These are phyloP conservation scores for Emergomyces orientalis DNA, from an alignment of 2,329 filamentous ascomycete genomes.

Conservation along the genomic window DNA sequence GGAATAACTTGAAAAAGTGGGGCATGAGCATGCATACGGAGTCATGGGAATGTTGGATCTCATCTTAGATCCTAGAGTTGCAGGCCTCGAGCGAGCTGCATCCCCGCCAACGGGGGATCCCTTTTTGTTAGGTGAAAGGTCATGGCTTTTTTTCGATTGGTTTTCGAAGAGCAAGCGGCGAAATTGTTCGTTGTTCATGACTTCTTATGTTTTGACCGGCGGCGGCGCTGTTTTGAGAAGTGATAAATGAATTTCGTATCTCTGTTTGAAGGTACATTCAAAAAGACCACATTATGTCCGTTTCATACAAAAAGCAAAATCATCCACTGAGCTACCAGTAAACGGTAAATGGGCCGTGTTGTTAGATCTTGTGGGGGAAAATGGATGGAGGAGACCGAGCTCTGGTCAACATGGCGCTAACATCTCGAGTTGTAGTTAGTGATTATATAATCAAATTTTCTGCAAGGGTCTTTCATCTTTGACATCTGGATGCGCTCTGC, in stretches of 20 bases:
- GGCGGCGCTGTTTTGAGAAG: not conserved
- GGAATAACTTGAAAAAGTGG: not conserved
- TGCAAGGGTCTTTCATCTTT: too few relatives aligned
- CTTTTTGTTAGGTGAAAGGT: conserved; percentile 13
- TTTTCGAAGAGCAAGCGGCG: conserved; percentile 62
- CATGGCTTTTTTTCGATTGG: conserved; percentile 27
- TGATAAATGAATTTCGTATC: not conserved
- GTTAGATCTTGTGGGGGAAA: too few relatives aligned
- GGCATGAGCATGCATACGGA: conserved; percentile 49
- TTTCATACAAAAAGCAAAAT: not conserved
- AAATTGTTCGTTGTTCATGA: conserved; percentile 95
- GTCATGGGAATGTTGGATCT: conserved; percentile 87
- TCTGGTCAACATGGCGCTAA: too few relatives aligned
- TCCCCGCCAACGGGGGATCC: conserved; percentile 24
- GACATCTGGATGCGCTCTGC: too few relatives aligned
- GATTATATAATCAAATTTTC: not conserved
- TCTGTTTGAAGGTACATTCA: not conserved
- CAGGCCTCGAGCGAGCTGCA: conserved; percentile 42
- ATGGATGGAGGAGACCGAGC: too few relatives aligned
- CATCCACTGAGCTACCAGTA: too few relatives aligned
- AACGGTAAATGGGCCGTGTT: too few relatives aligned
- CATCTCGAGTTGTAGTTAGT: not conserved
- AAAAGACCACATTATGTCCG: not conserved
- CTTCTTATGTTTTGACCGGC: not conserved
- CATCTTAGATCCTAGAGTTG: conserved; percentile 64